Conservation (phyloP, 1,284 basidiomycete species). For the Pulveroboletus sp. region DNA sequence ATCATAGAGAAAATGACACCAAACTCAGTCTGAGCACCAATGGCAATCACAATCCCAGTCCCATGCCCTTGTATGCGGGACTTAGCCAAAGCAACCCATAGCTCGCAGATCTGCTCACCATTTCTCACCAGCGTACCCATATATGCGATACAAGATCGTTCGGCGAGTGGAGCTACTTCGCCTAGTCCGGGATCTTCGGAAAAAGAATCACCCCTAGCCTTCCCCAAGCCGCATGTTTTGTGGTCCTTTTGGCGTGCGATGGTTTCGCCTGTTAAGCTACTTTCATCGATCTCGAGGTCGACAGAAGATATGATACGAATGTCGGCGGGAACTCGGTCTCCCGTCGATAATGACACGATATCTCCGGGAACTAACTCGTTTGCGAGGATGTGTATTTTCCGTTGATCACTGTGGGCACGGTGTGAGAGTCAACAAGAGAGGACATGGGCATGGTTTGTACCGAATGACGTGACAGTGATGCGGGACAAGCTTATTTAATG, state of each 20-base stretch:
- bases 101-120: slow-evolving; percentile 48
- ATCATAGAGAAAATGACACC: slow-evolving; percentile 98
- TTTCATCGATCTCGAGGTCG: slow-evolving; percentile 94
- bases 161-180: slow-evolving; percentile 75
- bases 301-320: slow-evolving; percentile 79
- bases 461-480: slow-evolving; percentile 93
- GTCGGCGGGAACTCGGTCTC: slow-evolving; percentile 95
- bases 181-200: slow-evolving; percentile 24
- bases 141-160: slow-evolving; percentile 88
- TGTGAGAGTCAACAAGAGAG: slow-evolving; percentile 2
- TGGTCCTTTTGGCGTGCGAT: slow-evolving; percentile 73
- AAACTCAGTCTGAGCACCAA: slow-evolving; percentile 89
- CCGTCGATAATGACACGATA: slow-evolving; percentile 84
- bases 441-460: slow-evolving; percentile 40
- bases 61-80: slow-evolving; percentile 62
- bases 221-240: slow-evolving; percentile 47
- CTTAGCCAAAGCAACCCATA: slow-evolving; percentile 4
- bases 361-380: slow-evolving; percentile 97
- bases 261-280: slow-evolving; percentile 93
- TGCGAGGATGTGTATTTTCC: slow-evolving; percentile 79
- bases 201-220: slow-evolving; percentile 14
- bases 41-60: slow-evolving; percentile 87
- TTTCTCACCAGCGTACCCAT: slow-evolving; percentile 98
- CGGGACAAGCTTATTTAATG: slow-evolving; percentile 94
- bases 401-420: slow-evolving; percentile 57